A percentile compares a stretch with the other conserved stretches of the same genome.
Conservation (phyloP, 148 eudicot species). For the Linanthus parryae region DNA sequence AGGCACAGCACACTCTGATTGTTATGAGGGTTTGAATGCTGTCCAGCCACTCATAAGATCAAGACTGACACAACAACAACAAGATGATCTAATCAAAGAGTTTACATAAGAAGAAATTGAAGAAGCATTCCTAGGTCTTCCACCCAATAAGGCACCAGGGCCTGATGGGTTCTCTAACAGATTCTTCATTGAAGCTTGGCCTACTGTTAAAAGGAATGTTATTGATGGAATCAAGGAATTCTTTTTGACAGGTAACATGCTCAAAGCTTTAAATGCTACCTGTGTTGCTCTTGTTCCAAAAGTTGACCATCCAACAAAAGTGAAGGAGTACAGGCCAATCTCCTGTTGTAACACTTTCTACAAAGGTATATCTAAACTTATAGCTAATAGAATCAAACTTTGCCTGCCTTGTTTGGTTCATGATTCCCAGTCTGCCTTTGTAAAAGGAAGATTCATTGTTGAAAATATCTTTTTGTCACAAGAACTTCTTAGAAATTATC, state of each 20-base stretch:
- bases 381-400: neutral
- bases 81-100: too few relatives aligned
- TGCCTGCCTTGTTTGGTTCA: neutral
- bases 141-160: too few relatives aligned
- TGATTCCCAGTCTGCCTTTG: neutral
- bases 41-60: too few relatives aligned
- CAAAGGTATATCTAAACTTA: neutral
- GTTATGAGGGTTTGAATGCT: too few relatives aligned
- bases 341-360: too few relatives aligned
- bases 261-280: neutral
- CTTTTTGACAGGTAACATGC: neutral
- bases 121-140: too few relatives aligned
- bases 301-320: neutral
- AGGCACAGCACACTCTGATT: too few relatives aligned
- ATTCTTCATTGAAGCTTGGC: neutral
- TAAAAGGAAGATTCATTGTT: neutral
- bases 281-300: neutral
- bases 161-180: too few relatives aligned
- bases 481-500: neutral
- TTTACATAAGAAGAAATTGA: too few relatives aligned
- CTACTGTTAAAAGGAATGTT: too few relatives aligned
- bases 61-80: too few relatives aligned
- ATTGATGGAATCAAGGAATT: neutral
- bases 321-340: neutral
- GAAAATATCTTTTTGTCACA: neutral